Evolutionary conservation across 2,329 filamentous ascomycete species (phyloP).

Genomic region (Exophiala aquamarina): DNA sequence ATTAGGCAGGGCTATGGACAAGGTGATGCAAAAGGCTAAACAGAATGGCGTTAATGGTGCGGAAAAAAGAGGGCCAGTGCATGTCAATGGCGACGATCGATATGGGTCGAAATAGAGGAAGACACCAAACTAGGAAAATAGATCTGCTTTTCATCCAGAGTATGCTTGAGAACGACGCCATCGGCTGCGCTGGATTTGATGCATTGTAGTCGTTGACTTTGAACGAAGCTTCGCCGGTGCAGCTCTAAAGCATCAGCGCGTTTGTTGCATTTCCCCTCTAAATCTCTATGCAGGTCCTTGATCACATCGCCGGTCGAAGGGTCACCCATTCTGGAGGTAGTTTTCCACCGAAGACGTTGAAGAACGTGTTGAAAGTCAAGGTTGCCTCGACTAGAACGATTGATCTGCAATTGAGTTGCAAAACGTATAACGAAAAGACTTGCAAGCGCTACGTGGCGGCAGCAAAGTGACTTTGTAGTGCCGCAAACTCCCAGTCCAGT

Average conservation of each 20-base stretch:
- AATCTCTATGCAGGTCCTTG: slow-evolving; percentile 31
- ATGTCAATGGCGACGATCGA: no score
- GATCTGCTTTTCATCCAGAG: no score
- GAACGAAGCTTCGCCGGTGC: slow-evolving; percentile 43
- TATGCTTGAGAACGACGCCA: slow-evolving; percentile 37
- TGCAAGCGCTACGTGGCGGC: no score
- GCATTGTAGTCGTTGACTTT: slow-evolving; percentile 35
- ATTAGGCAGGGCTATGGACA: slow-evolving; percentile 32
- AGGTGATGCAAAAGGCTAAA: slow-evolving; percentile 11
- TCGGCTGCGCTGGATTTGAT: slow-evolving; percentile 37
- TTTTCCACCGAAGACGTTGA: background rate
- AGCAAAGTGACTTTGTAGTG: no score
- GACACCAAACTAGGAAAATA: no score
- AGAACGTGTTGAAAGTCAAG: background rate
- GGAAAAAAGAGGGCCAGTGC: background rate
- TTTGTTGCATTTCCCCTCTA: slow-evolving; percentile 39
- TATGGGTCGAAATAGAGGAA: no score
- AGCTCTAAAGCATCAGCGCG: slow-evolving; percentile 38
- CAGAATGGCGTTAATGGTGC: slow-evolving; percentile 8
- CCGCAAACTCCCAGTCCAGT: no score
- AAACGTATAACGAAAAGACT: background rate
- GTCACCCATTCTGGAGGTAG: background rate
- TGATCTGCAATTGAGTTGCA: background rate
- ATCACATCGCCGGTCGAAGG: slow-evolving; percentile 2
- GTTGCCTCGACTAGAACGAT: background rate